These are phyloP conservation scores for Picea abies DNA, from an alignment of 83 land plant species.

Conservation along the genomic window DNA sequence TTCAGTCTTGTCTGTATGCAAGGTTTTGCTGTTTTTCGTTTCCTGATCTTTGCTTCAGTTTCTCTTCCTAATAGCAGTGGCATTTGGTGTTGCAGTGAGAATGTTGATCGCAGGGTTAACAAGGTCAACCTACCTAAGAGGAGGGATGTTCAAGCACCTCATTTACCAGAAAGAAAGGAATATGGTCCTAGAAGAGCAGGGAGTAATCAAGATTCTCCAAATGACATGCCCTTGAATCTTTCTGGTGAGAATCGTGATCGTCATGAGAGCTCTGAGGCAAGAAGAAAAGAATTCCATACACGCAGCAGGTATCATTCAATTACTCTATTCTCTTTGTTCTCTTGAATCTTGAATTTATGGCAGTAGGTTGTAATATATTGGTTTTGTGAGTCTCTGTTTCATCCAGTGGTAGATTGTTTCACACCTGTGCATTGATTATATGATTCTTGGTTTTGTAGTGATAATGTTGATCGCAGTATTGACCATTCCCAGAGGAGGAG, in stretches of 20 bases:
- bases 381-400: neutral
- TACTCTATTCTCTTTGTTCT: neutral
- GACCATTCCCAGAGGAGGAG: conserved; percentile 16
- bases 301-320: neutral
- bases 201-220: neutral
- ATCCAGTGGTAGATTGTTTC: neutral
- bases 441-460: neutral
- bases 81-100: neutral
- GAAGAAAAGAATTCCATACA: conserved; percentile 9
- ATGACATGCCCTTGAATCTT: neutral
- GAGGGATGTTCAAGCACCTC: conserved; percentile 4
- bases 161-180: conserved; percentile 5
- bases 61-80: neutral
- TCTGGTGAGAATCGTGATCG: conserved; percentile 11
- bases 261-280: conserved; percentile 3
- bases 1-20: neutral
- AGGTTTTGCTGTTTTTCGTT: neutral
- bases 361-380: neutral
- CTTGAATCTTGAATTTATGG: neutral
- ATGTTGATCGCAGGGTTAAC: conserved; percentile 3
- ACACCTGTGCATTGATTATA: neutral
- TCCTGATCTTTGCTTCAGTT: neutral
- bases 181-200: neutral
- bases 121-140: neutral
- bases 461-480: conserved; percentile 8